Percentiles rank a stretch among this genome's conserved stretches.
Conservation (phyloP, 768 basidiomycete genomes). For the Infundibulicybe gibba region DNA sequence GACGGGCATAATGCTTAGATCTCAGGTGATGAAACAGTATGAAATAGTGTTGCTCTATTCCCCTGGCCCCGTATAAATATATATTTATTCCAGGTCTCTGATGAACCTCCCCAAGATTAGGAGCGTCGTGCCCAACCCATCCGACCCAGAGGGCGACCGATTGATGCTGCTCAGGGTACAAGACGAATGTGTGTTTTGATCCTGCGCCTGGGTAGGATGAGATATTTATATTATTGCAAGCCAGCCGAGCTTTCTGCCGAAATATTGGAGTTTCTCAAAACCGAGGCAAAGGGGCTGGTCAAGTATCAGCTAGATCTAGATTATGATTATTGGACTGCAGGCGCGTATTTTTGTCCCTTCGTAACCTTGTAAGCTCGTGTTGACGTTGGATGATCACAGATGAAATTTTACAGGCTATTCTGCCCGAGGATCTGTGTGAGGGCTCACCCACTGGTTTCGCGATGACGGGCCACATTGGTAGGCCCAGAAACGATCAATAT, state of each 20-base stretch:
- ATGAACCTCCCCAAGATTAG: conserved; percentile 69
- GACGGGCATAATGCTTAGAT: conserved; percentile 53
- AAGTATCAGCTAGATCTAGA: conserved; percentile 60
- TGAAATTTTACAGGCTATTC: conserved; percentile 76
- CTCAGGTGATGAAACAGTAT: conserved; percentile 58
- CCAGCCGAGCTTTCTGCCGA: conserved; percentile 66
- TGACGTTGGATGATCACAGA: conserved; percentile 45
- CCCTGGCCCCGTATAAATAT: conserved; percentile 3
- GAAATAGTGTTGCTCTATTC: conserved; percentile 10
- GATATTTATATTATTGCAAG: conserved; percentile 32
- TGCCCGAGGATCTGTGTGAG: conserved; percentile 75
- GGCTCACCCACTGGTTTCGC: conserved; percentile 88
- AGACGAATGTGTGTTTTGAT: conserved; percentile 49
- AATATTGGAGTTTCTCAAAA: conserved; percentile 49
- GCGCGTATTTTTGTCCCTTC: conserved; percentile 30
- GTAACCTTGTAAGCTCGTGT: background rate
- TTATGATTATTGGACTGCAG: conserved; percentile 88
- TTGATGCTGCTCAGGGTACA: conserved; percentile 66
- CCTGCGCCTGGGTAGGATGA: conserved; percentile 1
- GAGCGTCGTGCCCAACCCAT: conserved; percentile 51
- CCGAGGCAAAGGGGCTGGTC: conserved; percentile 53
- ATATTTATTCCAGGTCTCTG: conserved; percentile 47
- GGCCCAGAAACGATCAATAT: conserved; percentile 11
- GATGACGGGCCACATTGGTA: conserved; percentile 87
- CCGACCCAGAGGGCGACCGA: conserved; percentile 43